Percentiles rank a stretch among this genome's conserved stretches.
These are phyloP conservation scores for Suillus lakei DNA, from an alignment of 768 basidiomycete species.

Conservation along the genomic window DNA sequence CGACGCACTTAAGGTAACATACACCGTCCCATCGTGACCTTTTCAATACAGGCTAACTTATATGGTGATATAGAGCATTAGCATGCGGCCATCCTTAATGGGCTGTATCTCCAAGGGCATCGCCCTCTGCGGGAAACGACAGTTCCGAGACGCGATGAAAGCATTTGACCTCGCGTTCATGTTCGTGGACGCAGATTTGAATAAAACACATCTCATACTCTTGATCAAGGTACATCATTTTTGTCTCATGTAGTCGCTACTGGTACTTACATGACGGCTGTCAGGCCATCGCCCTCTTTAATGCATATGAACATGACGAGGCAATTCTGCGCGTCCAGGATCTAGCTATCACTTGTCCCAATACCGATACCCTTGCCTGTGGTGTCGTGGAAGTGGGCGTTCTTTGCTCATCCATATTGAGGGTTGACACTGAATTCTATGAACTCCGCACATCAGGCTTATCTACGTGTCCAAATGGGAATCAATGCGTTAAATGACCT, in stretches of 20 bases:
- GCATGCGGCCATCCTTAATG: background rate
- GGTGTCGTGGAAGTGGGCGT: background rate
- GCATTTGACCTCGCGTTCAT: background rate
- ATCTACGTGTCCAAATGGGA: background rate
- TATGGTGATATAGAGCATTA: background rate
- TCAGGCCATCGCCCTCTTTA: background rate
- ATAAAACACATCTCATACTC: background rate
- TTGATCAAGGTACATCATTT: background rate
- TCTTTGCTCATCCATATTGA: background rate
- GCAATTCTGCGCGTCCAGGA: background rate
- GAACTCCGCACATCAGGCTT: background rate
- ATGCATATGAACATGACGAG: background rate
- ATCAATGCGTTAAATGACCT: too few relatives aligned
- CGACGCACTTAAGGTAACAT: background rate
- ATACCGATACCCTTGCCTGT: background rate
- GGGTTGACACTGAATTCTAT: background rate
- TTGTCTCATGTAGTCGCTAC: background rate
- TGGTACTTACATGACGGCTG: background rate
- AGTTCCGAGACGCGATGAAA: background rate
- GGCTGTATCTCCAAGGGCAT: background rate
- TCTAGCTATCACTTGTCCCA: background rate
- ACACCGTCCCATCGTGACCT: background rate
- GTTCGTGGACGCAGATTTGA: background rate
- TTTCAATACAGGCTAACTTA: background rate
- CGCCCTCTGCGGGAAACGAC: background rate